Conservation (phyloP, 192 early-diverging fungal species). For the Podila epicladia region DNA sequence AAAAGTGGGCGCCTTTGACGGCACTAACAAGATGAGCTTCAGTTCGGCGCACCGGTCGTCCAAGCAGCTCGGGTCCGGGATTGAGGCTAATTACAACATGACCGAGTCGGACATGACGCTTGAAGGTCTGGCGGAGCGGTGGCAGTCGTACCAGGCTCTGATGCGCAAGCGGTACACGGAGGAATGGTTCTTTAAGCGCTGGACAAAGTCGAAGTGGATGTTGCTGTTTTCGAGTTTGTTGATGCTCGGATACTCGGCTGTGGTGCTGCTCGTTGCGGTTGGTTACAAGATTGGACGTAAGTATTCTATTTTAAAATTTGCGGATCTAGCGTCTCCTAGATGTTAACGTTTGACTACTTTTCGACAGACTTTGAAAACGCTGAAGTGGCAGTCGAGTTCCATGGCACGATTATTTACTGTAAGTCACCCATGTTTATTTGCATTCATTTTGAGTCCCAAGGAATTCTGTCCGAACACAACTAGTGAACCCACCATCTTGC, state of each 20-base stretch:
- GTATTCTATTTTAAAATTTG: background rate
- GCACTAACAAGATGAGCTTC: background rate
- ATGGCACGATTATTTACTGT: constrained; percentile 32
- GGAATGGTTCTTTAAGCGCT: constrained; percentile 7
- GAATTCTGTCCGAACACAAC: no score
- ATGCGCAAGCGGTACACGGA: constrained; percentile 17
- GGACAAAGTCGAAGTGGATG: constrained; percentile 23
- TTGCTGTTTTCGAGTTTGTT: constrained; percentile 11
- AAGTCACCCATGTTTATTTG: background rate
- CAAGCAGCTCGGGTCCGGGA: background rate
- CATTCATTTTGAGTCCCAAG: no score
- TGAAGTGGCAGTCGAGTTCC: constrained; percentile 26
- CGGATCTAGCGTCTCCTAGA: background rate
- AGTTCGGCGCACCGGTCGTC: background rate
- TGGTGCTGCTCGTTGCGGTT: background rate
- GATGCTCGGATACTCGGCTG: constrained; percentile 6
- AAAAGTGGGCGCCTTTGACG: background rate
- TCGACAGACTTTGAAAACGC: constrained; percentile 20
- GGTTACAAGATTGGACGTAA: constrained; percentile 19
- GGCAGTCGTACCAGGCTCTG: constrained; percentile 14
- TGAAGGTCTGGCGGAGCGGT: constrained; percentile 15
- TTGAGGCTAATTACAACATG: constrained; percentile 3
- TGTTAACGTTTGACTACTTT: background rate
- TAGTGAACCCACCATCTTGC: background rate
- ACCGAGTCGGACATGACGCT: constrained; percentile 20